phyloP scores from a whole-genome alignment of 805 yeast species.

The Myxozyma neglecta region DNA sequence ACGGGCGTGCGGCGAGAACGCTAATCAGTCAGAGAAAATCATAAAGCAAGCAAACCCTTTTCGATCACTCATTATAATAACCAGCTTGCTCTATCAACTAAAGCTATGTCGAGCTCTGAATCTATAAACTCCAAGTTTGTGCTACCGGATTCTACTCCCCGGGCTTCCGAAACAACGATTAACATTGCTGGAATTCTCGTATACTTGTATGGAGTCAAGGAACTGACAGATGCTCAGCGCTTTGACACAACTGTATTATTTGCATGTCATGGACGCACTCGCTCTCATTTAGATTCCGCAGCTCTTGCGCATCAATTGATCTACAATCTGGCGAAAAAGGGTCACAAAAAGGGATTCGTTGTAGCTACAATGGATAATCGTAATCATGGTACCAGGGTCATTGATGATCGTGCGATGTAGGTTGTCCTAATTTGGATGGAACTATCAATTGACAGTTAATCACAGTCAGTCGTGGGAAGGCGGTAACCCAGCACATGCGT shows the following conservation, averaged over 20 bases:
- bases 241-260: slow-evolving; percentile 45
- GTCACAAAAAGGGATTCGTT: slow-evolving; percentile 39
- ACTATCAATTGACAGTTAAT: neutral
- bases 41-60: too few species aligned
- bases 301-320: slow-evolving; percentile 45
- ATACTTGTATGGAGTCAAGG: slow-evolving; percentile 47
- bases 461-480: slow-evolving; percentile 48
- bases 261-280: slow-evolving; percentile 51
- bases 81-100: neutral
- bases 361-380: slow-evolving; percentile 55
- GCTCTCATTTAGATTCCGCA: slow-evolving; percentile 44
- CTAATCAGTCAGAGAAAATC: too few species aligned
- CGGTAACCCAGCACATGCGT: slow-evolving; percentile 52
- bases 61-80: neutral
- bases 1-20: too few species aligned
- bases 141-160: slow-evolving; percentile 27
- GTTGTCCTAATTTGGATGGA: neutral
- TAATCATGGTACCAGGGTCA: slow-evolving; percentile 55
- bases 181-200: slow-evolving; percentile 50
- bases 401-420: slow-evolving; percentile 24
- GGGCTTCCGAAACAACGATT: slow-evolving; percentile 18
- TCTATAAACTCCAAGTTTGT: slow-evolving; percentile 7
- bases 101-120: neutral
- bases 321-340: slow-evolving; percentile 34
- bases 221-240: slow-evolving; percentile 34